These are phyloP conservation scores for Gymnopilus junonius DNA, from an alignment of 768 basidiomycete genomes.

Conservation along the genomic window DNA sequence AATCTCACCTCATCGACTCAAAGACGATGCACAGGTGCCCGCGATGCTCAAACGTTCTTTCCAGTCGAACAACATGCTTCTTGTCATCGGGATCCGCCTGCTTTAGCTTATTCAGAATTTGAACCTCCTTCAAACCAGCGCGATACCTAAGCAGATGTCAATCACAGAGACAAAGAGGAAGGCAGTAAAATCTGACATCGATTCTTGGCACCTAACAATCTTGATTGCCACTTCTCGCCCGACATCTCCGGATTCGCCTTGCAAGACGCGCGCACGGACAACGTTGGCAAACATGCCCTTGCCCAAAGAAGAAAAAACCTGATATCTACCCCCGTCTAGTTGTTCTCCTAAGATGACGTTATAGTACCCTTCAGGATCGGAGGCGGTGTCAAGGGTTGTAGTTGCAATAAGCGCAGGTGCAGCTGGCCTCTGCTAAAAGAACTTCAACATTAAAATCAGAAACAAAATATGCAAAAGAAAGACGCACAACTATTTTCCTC, in stretches of 20 bases:
- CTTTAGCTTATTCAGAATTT: slow-evolving; percentile 84
- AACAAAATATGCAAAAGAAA: background rate
- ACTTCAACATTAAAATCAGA: background rate
- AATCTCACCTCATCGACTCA: slow-evolving; percentile 82
- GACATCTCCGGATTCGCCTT: slow-evolving; percentile 58
- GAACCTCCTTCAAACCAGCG: slow-evolving; percentile 90
- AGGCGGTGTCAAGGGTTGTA: slow-evolving; percentile 81
- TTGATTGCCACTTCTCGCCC: slow-evolving; percentile 93
- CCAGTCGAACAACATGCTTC: slow-evolving; percentile 93
- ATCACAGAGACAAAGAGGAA: slow-evolving; percentile 1
- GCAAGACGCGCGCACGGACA: slow-evolving; percentile 83
- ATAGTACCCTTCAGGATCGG: slow-evolving; percentile 97
- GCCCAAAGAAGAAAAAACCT: slow-evolving; percentile 93
- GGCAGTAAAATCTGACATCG: slow-evolving; percentile 69
- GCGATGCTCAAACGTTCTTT: slow-evolving; percentile 95
- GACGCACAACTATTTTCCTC: slow-evolving; percentile 54
- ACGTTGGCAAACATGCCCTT: slow-evolving; percentile 99
- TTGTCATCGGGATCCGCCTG: slow-evolving; percentile 96
- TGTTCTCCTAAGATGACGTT: slow-evolving; percentile 93
- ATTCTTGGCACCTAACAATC: slow-evolving; percentile 93
- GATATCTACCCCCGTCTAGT: slow-evolving; percentile 89
- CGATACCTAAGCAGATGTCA: slow-evolving; percentile 69
- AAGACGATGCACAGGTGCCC: slow-evolving; percentile 97
- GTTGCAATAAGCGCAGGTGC: slow-evolving; percentile 72
- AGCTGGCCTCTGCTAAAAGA: slow-evolving; percentile 41